These are phyloP conservation scores for Boletus eberwhitei DNA, from an alignment of 768 basidiomycete species.

Conservation along the genomic window DNA sequence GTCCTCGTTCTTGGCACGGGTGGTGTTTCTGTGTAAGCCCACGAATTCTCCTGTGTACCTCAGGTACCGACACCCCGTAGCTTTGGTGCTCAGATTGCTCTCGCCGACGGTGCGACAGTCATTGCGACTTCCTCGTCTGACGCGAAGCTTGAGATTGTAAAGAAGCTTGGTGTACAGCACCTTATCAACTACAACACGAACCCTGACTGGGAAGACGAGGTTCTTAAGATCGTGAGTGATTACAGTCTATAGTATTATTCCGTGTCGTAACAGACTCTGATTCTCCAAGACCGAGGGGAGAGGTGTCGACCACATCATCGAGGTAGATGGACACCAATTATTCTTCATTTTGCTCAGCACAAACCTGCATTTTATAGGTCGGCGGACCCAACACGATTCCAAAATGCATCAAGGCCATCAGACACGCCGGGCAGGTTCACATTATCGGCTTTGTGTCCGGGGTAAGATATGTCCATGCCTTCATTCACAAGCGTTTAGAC, in stretches of 20 bases:
- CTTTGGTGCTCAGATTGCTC: constrained; percentile 58
- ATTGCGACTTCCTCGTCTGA: constrained; percentile 69
- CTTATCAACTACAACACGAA: constrained; percentile 60
- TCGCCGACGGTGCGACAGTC: constrained; percentile 59
- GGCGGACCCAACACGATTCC: constrained; percentile 51
- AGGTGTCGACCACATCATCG: constrained; percentile 37
- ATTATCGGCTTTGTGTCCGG: constrained; percentile 51
- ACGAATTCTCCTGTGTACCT: background rate
- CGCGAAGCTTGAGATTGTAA: constrained; percentile 52
- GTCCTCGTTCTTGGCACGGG: constrained; percentile 57
- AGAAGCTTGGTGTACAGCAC: constrained; percentile 49
- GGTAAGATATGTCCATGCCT: constrained; percentile 20
- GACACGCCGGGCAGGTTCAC: constrained; percentile 43
- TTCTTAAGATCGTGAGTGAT: constrained; percentile 39
- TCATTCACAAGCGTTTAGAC: no score
- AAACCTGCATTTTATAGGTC: constrained; percentile 35
- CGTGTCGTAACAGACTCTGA: background rate
- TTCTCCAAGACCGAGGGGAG: constrained; percentile 27
- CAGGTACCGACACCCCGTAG: constrained; percentile 25
- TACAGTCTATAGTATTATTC: no score
- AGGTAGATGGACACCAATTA: background rate
- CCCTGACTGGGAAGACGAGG: constrained; percentile 58
- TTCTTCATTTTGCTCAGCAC: background rate
- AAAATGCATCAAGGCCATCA: constrained; percentile 40
- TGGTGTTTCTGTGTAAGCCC: constrained; percentile 48